Conservation (phyloP, 73 alveolate species). For the Paramecium tetraurelia region DNA sequence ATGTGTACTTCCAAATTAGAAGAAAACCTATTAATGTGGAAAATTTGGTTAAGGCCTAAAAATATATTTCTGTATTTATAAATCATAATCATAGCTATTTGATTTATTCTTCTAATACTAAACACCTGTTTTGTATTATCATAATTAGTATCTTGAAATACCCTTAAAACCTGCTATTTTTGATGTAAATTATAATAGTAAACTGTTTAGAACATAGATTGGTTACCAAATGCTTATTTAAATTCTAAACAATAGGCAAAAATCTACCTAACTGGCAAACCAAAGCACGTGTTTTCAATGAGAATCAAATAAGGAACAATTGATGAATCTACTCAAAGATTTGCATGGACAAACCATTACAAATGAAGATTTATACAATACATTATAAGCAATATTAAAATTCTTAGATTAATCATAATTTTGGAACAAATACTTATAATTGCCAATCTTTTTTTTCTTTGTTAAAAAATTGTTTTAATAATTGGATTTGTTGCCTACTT, state of each 20-base stretch:
- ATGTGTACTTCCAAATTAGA: slow-evolving; percentile 33
- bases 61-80: neutral
- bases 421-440: neutral
- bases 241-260: neutral
- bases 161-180: slow-evolving; percentile 30
- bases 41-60: slow-evolving; percentile 4
- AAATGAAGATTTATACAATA: slow-evolving; percentile 1
- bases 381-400: neutral
- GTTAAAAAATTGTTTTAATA: neutral
- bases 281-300: neutral
- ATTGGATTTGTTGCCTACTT: neutral
- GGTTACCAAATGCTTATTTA: slow-evolving; percentile 31
- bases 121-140: slow-evolving; percentile 22
- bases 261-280: neutral
- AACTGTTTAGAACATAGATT: neutral
- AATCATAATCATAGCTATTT: neutral
- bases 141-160: neutral
- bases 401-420: neutral
- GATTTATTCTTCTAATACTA: slow-evolving; percentile 29
- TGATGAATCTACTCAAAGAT: neutral
- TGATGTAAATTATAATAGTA: neutral
- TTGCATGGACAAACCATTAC: slow-evolving; percentile 48
- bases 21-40: slow-evolving; percentile 2
- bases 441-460: neutral
- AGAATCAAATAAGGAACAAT: neutral